Evolutionary conservation across 768 basidiomycete species (phyloP).

Genomic region (Xanthoconium purpureum): DNA sequence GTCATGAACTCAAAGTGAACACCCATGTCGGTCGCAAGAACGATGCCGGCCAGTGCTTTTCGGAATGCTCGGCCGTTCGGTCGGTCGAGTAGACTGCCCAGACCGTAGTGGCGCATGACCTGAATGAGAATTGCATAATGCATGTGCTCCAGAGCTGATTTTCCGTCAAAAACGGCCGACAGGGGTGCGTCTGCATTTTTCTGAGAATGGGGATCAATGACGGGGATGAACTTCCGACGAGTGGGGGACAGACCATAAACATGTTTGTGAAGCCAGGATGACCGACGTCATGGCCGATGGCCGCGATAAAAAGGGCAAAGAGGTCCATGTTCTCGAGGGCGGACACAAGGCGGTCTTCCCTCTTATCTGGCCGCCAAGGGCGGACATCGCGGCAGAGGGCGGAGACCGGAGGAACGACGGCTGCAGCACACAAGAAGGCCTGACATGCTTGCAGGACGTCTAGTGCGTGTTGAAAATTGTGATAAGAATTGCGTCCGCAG

Average conservation of each 20-base stretch:
- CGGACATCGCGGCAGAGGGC: conserved; percentile 44
- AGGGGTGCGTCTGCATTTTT: conserved; percentile 92
- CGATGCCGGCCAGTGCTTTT: conserved; percentile 72
- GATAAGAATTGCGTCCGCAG: conserved; percentile 88
- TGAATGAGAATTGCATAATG: conserved; percentile 80
- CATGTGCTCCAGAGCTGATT: conserved; percentile 89
- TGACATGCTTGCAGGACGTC: conserved; percentile 95
- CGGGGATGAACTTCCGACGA: not conserved
- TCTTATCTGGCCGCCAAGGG: conserved; percentile 39
- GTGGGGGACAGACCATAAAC: conserved; percentile 72
- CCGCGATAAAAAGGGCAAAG: conserved; percentile 82
- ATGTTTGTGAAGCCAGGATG: conserved; percentile 93
- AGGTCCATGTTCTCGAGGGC: conserved; percentile 65
- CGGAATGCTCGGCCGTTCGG: conserved; percentile 52
- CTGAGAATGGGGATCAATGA: conserved; percentile 38
- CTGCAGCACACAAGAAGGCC: conserved; percentile 74
- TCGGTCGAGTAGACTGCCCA: conserved; percentile 65
- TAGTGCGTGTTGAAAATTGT: conserved; percentile 96
- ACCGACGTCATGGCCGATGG: conserved; percentile 96
- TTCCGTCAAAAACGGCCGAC: conserved; percentile 82
- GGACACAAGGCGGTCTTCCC: conserved; percentile 35
- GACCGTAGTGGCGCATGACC: conserved; percentile 76
- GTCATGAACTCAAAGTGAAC: conserved; percentile 84
- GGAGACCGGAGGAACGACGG: conserved; percentile 75
- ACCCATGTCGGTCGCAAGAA: conserved; percentile 94